Conservation (phyloP, 306 rosid species). For the Ziziphus jujuba region DNA sequence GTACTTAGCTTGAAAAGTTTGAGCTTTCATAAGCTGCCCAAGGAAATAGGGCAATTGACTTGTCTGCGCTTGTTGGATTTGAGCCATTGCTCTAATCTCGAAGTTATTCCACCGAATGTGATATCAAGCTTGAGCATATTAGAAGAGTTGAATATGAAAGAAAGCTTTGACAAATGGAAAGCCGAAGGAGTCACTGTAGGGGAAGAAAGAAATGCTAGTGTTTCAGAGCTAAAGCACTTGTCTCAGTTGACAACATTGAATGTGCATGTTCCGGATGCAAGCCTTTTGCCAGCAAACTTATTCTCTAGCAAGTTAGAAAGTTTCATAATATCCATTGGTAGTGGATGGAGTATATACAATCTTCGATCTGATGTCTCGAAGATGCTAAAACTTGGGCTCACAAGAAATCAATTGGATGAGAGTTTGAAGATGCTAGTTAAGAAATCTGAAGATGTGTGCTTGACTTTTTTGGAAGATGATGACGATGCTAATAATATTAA, state of each 20-base stretch:
- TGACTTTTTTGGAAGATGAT: constrained; percentile 38
- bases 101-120: constrained; percentile 27
- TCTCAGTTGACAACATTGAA: constrained; percentile 28
- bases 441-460: constrained; percentile 36
- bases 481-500: constrained; percentile 3
- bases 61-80: constrained; percentile 40
- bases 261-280: constrained; percentile 25
- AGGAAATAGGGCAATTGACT: constrained; percentile 26
- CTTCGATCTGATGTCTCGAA: constrained; percentile 21
- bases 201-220: constrained; percentile 11
- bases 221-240: constrained; percentile 36
- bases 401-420: constrained; percentile 21
- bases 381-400: constrained; percentile 24
- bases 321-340: constrained; percentile 45
- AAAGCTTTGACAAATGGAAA: constrained; percentile 31
- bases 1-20: constrained; percentile 41
- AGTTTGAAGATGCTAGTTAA: constrained; percentile 30
- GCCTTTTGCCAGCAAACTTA: constrained; percentile 19
- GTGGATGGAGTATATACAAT: constrained; percentile 11
- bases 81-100: constrained; percentile 33
- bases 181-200: background rate
- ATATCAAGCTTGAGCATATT: constrained; percentile 31
- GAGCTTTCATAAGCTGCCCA: constrained; percentile 25
- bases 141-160: constrained; percentile 42
- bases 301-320: constrained; percentile 22